A percentile compares a stretch with the other conserved stretches of the same genome.
Conservation (phyloP, 768 basidiomycete genomes). For the Sporobolomyces pararoseus region DNA sequence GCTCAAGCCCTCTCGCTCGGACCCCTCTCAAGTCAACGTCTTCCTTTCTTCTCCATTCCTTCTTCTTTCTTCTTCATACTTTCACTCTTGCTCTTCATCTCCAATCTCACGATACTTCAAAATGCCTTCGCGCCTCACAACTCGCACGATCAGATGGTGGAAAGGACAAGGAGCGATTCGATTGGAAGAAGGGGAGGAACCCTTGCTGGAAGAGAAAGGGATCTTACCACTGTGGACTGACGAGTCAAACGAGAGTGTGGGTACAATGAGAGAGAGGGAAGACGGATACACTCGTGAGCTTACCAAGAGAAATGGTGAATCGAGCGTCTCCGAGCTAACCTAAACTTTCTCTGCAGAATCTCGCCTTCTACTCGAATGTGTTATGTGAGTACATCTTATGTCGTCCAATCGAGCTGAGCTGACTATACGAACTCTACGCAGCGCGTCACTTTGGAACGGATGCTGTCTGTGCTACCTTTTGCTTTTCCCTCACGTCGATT, state of each 20-base stretch:
- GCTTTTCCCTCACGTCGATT: background rate
- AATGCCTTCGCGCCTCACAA: background rate
- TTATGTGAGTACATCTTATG: background rate
- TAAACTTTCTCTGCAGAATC: background rate
- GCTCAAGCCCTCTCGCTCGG: background rate
- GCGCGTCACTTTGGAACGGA: conserved; percentile 4
- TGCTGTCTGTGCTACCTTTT: conserved; percentile 3
- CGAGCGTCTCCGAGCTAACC: background rate
- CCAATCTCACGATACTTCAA: background rate
- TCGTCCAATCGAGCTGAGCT: background rate
- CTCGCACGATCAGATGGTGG: background rate
- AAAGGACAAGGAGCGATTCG: conserved; percentile 8
- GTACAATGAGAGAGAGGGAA: background rate
- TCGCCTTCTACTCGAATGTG: conserved; percentile 14
- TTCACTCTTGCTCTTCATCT: background rate
- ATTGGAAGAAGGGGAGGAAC: background rate
- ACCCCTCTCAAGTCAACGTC: background rate
- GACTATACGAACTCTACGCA: background rate
- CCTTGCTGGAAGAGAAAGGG: background rate
- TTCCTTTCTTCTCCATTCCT: background rate
- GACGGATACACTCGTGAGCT: background rate
- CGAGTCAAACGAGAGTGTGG: background rate
- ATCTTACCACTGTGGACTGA: background rate
- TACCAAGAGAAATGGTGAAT: background rate
- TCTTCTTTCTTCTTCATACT: background rate